Conservation (phyloP, 495 filamentous ascomycete species). For the Xylona heveae region DNA sequence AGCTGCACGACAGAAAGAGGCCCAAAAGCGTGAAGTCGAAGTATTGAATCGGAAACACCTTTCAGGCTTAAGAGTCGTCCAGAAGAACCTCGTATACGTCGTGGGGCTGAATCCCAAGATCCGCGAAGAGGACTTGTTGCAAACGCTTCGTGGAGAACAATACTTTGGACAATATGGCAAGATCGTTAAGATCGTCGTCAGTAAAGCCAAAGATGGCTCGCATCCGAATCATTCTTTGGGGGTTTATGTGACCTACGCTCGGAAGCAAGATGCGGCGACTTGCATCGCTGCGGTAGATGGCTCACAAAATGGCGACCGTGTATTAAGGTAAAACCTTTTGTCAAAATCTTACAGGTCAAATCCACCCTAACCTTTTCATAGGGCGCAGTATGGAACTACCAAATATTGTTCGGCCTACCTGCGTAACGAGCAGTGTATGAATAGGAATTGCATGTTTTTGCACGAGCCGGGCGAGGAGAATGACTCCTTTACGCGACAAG, state of each 20-base stretch:
- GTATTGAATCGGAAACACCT: conserved; percentile 86
- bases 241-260: conserved; percentile 90
- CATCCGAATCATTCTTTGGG: conserved; percentile 66
- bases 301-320: conserved; percentile 71
- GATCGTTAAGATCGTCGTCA: conserved; percentile 97
- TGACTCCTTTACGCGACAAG: conserved; percentile 87
- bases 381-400: conserved; percentile 91
- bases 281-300: conserved; percentile 89
- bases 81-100: conserved; percentile 97
- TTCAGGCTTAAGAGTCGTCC: conserved; percentile 81
- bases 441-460: conserved; percentile 90
- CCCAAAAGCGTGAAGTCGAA: conserved; percentile 87
- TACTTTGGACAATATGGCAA: conserved; percentile 99
- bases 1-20: conserved; percentile 82
- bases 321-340: conserved; percentile 39
- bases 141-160: conserved; percentile 64
- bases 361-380: conserved; percentile 15
- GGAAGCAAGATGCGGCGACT: conserved; percentile 61
- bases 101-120: conserved; percentile 81
- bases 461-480: conserved; percentile 94
- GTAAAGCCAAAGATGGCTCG: conserved; percentile 64
- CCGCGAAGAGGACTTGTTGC: conserved; percentile 72
- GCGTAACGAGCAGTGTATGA: conserved; percentile 77
- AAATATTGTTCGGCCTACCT: conserved; percentile 98
- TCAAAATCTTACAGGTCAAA: conserved; percentile 1